phyloP scores from a whole-genome alignment of 2,329 filamentous ascomycete genomes.

The Tympanopsis confertula region DNA sequence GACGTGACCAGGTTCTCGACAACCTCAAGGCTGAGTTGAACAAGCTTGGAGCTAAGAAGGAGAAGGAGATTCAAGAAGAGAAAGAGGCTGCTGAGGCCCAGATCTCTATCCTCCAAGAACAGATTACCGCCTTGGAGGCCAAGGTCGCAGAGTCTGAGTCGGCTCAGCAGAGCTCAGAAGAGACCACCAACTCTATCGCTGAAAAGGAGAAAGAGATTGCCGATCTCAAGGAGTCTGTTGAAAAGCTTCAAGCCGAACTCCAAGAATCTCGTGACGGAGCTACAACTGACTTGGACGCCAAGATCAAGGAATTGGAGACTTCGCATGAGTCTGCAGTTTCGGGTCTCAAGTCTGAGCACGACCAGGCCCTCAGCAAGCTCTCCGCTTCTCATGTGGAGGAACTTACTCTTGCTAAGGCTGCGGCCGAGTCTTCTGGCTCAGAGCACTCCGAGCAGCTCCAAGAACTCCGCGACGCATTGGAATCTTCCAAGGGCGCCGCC shows the following conservation, averaged over 20 bases:
- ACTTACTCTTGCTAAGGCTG: slow-evolving; percentile 16
- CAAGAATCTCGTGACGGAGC: slow-evolving; percentile 12
- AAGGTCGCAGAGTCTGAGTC: not conserved
- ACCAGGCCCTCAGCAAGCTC: slow-evolving; percentile 10
- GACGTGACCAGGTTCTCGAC: slow-evolving; percentile 20
- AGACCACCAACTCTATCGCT: slow-evolving; percentile 13
- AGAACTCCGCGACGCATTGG: slow-evolving; percentile 18
- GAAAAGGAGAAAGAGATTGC: slow-evolving; percentile 21
- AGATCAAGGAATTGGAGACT: slow-evolving; percentile 14
- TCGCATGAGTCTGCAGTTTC: slow-evolving; percentile 15
- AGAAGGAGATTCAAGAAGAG: slow-evolving; percentile 18
- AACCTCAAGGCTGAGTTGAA: slow-evolving; percentile 23
- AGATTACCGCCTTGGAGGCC: not conserved
- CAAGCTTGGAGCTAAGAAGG: slow-evolving; percentile 18
- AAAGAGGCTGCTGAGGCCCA: slow-evolving; percentile 17
- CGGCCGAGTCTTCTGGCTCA: slow-evolving; percentile 14
- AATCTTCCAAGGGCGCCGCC: slow-evolving; percentile 14
- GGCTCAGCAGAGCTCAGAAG: slow-evolving; percentile 12
- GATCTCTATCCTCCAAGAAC: slow-evolving; percentile 10
- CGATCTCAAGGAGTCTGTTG: slow-evolving; percentile 17
- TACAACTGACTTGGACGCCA: slow-evolving; percentile 9
- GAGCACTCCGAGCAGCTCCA: slow-evolving; percentile 18
- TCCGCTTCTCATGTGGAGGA: slow-evolving; percentile 17
- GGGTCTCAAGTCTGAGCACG: slow-evolving; percentile 15
- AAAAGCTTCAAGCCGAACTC: slow-evolving; percentile 19